Conservation (phyloP, 2,329 filamentous ascomycete species). For the Verticillium dahliae region DNA sequence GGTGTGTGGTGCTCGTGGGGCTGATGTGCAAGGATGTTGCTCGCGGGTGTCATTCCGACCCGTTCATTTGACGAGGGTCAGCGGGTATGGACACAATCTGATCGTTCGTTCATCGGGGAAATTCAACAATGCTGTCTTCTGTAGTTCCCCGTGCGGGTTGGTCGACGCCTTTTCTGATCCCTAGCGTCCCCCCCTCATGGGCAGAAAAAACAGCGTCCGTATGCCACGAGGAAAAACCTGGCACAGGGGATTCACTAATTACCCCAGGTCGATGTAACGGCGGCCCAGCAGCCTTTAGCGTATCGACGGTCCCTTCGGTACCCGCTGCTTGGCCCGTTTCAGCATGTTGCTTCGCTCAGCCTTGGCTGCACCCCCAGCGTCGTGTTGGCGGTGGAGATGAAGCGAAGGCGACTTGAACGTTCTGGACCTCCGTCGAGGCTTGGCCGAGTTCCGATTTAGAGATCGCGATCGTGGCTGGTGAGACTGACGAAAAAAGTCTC, state of each 20-base stretch:
- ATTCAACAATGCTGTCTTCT: not conserved
- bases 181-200: not conserved
- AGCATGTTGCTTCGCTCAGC: not conserved
- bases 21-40: no score
- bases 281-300: not conserved
- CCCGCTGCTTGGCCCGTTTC: not conserved
- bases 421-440: not conserved
- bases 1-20: no score
- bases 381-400: not conserved
- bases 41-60: no score
- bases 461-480: not conserved
- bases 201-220: not conserved
- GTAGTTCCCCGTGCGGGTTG: not conserved
- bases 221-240: not conserved
- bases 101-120: not conserved
- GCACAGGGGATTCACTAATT: not conserved
- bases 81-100: not conserved
- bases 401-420: not conserved
- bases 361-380: not conserved
- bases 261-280: not conserved
- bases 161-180: not conserved
- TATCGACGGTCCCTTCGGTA: not conserved
- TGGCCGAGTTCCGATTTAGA: not conserved
- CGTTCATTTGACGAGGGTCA: not conserved
- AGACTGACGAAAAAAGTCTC: not conserved